Evolutionary conservation across 352 stramenopile species (phyloP).

Genomic region (Globisporangium spinosum): DNA sequence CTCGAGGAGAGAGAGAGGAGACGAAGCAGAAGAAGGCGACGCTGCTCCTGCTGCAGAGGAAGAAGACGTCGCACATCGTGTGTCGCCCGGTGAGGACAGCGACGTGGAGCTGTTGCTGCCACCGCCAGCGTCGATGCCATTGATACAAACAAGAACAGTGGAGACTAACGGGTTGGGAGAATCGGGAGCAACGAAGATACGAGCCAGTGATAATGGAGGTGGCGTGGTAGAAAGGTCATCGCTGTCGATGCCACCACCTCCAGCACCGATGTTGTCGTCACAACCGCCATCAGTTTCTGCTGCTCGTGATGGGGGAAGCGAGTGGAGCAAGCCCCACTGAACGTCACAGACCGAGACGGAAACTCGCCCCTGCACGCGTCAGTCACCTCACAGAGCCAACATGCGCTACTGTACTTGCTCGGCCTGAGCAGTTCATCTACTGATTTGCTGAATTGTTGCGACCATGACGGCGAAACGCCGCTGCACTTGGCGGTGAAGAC

Average conservation of each 20-base stretch:
- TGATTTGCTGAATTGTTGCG: conserved; percentile 83
- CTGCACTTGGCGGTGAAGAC: conserved; percentile 81
- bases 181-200: background rate
- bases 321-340: conserved; percentile 41
- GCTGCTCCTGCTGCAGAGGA: background rate
- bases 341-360: conserved; percentile 66
- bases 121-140: too few species aligned
- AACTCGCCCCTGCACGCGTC: conserved; percentile 87
- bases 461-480: conserved; percentile 85
- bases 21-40: background rate
- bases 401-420: conserved; percentile 74
- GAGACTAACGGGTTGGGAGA: background rate
- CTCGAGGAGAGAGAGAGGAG: background rate
- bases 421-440: conserved; percentile 16
- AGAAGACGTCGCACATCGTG: background rate
- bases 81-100: too few species aligned
- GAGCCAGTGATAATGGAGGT: background rate
- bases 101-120: background rate
- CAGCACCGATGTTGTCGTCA: background rate
- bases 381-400: conserved; percentile 75
- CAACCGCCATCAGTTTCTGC: background rate
- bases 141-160: background rate
- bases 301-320: background rate
- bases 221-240: background rate
- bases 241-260: background rate